Conservation (phyloP, 169 alveolate species). For the Plasmodium vivax region DNA sequence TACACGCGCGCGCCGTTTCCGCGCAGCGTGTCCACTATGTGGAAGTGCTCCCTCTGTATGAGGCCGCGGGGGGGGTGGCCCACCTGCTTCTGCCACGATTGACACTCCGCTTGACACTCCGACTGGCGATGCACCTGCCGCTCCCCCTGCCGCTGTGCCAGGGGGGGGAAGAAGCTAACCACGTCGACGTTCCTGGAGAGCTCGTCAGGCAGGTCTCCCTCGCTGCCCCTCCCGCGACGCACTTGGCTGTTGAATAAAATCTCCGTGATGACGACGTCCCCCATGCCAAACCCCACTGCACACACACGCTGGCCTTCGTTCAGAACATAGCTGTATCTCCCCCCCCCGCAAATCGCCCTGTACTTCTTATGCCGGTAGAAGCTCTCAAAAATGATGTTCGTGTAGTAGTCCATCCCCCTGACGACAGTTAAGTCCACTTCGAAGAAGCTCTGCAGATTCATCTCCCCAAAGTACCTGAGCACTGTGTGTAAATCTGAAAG, state of each 20-base stretch:
- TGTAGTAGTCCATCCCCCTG: constrained; percentile 64
- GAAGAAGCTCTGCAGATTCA: constrained; percentile 12
- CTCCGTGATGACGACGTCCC: constrained; percentile 69
- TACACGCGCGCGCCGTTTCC: constrained; percentile 14
- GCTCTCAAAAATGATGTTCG: constrained; percentile 43
- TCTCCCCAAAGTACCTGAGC: constrained; percentile 3
- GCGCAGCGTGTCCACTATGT: constrained; percentile 15
- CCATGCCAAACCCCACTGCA: constrained; percentile 72
- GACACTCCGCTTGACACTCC: too few species aligned
- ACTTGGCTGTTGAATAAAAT: constrained; percentile 25
- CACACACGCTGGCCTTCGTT: background rate
- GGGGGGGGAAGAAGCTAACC: constrained; percentile 34
- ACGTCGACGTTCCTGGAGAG: constrained; percentile 11
- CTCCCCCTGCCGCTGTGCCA: background rate
- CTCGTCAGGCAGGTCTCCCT: background rate
- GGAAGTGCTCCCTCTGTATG: constrained; percentile 37
- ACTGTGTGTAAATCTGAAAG: background rate
- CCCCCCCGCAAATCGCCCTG: constrained; percentile 74
- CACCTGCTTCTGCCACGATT: background rate
- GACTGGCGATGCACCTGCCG: too few species aligned
- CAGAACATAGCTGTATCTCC: constrained; percentile 30
- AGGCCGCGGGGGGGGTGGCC: background rate
- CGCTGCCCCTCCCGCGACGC: background rate
- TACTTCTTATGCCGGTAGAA: constrained; percentile 22
- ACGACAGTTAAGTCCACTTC: constrained; percentile 41